phyloP scores from a whole-genome alignment of 306 rosid genomes.

The Vigna radiata region DNA sequence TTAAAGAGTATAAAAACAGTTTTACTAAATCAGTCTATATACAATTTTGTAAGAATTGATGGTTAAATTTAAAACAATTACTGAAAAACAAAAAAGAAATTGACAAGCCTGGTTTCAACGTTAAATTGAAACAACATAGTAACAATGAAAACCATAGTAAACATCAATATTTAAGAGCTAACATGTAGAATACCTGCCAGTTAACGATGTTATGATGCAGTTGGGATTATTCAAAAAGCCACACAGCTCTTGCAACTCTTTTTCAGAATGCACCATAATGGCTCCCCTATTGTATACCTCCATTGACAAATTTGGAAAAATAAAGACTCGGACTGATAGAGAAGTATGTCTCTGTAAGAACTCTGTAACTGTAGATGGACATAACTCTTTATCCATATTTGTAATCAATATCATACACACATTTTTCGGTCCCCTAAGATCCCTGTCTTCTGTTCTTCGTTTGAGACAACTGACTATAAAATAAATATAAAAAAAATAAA shows the following conservation, averaged over 20 bases:
- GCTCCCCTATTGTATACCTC: slow-evolving; percentile 61
- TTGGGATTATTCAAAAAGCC: slow-evolving; percentile 65
- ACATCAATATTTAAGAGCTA: slow-evolving; percentile 11
- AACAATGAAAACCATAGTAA: slow-evolving; percentile 8
- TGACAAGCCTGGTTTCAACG: slow-evolving; percentile 18
- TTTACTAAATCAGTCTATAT: not conserved
- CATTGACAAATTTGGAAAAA: slow-evolving; percentile 55
- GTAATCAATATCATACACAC: too few species aligned
- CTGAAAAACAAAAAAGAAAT: not conserved
- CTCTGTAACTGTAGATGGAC: slow-evolving; percentile 55
- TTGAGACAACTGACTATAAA: slow-evolving; percentile 27
- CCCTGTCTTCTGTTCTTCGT: slow-evolving; percentile 54
- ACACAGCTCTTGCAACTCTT: slow-evolving; percentile 48
- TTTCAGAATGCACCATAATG: slow-evolving; percentile 55
- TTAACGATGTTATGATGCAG: slow-evolving; percentile 61
- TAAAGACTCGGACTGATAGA: slow-evolving; percentile 55
- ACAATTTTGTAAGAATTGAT: slow-evolving; percentile 21
- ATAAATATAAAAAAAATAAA: slow-evolving; percentile 17
- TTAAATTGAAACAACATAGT: not conserved
- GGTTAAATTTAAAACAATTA: not conserved
- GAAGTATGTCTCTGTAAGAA: slow-evolving; percentile 57
- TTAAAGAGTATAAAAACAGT: slow-evolving; percentile 24
- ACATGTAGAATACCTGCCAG: slow-evolving; percentile 65
- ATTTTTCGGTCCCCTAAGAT: too few species aligned
- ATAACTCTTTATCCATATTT: not conserved